Conservation (phyloP, 805 yeast genomes). For the Scheffersomyces ergatensis region DNA sequence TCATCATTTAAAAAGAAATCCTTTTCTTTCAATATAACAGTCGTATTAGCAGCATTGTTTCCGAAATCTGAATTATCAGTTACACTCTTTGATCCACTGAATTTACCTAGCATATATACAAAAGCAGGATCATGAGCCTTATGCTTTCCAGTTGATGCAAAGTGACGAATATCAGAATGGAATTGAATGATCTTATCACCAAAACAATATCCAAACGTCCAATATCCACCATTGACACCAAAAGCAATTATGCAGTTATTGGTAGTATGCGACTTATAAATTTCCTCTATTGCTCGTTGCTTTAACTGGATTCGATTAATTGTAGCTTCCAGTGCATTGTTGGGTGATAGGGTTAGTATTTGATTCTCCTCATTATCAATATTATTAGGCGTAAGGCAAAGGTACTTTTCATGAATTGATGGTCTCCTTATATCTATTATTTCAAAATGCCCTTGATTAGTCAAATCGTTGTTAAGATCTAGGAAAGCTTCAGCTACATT, state of each 20-base stretch:
- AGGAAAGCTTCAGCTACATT: conserved; percentile 10
- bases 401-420: conserved; percentile 1
- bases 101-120: conserved; percentile 36
- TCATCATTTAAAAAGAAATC: conserved; percentile 33
- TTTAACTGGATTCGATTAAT: conserved; percentile 11
- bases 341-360: not conserved
- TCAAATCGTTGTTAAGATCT: conserved; percentile 4
- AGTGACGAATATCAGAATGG: conserved; percentile 31
- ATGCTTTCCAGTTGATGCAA: conserved; percentile 23
- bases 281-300: conserved; percentile 12
- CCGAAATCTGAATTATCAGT: conserved; percentile 10
- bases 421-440: conserved; percentile 9
- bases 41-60: conserved; percentile 19
- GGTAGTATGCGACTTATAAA: conserved; percentile 15
- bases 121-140: conserved; percentile 27
- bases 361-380: not conserved
- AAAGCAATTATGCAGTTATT: conserved; percentile 21
- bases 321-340: not conserved
- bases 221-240: conserved; percentile 40
- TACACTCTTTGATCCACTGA: conserved; percentile 19
- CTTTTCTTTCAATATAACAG: conserved; percentile 11
- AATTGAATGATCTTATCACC: conserved; percentile 49
- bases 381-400: not conserved
- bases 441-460: conserved; percentile 14
- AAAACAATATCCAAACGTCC: conserved; percentile 53